Percentiles rank a stretch among this genome's conserved stretches.
Conservation (phyloP, 2,329 filamentous ascomycete species). For the Ceratocystis huliohia region DNA sequence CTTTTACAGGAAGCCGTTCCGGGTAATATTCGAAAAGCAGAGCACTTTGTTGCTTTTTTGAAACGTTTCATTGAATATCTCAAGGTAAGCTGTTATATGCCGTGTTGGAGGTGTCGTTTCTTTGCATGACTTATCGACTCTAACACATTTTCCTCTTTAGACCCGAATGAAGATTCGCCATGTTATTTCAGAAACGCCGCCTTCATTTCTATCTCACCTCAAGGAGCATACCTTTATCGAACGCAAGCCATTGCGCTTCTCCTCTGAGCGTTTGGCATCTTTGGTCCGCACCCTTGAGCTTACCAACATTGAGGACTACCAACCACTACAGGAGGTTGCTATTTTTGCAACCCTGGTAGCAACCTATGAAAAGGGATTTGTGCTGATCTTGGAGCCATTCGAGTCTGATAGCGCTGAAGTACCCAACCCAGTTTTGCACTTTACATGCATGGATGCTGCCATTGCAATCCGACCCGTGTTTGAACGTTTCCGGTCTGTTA, state of each 20-base stretch:
- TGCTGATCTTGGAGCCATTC: constrained; percentile 92
- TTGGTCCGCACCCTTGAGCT: constrained; percentile 89
- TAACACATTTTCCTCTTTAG: constrained; percentile 29
- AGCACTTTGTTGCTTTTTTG: constrained; percentile 89
- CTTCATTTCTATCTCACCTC: constrained; percentile 82
- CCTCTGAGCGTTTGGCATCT: constrained; percentile 85
- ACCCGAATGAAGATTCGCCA: constrained; percentile 97
- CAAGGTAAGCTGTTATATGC: constrained; percentile 38
- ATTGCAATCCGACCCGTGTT: constrained; percentile 98
- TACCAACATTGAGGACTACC: constrained; percentile 95
- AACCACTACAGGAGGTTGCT: constrained; percentile 90
- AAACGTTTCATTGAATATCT: constrained; percentile 97
- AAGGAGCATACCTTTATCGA: constrained; percentile 97
- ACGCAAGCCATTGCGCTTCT: constrained; percentile 86
- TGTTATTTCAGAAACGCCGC: constrained; percentile 92
- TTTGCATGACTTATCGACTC: neutral
- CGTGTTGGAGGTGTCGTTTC: neutral
- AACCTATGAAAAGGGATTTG: constrained; percentile 92
- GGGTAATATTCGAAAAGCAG: constrained; percentile 87
- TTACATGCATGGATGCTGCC: constrained; percentile 90
- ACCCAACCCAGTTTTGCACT: constrained; percentile 91
- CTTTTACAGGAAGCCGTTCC: constrained; percentile 90
- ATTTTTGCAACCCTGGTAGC: constrained; percentile 93
- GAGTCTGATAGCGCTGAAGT: constrained; percentile 93
- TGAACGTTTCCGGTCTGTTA: constrained; percentile 92